These are phyloP conservation scores for Cenchrus fungigraminus DNA, from an alignment of 176 grass and related monocot genomes.

Conservation along the genomic window DNA sequence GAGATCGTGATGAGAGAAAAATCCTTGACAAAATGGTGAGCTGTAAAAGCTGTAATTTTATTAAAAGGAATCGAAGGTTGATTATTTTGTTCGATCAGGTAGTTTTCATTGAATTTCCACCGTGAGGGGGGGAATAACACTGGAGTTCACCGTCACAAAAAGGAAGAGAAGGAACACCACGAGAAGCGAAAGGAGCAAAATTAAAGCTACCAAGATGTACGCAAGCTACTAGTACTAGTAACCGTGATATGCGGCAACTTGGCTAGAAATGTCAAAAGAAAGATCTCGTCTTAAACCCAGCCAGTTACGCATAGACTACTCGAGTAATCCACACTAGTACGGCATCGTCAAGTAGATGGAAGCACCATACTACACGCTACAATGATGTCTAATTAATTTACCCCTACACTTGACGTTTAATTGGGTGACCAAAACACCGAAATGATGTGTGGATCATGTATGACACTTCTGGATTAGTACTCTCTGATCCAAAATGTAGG, in stretches of 20 bases:
- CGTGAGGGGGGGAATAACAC: not conserved
- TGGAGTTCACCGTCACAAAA: not conserved
- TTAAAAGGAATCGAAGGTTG: not conserved
- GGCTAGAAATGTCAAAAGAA: not conserved
- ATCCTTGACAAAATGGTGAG: not conserved
- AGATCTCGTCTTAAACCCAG: not conserved
- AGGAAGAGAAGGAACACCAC: not conserved
- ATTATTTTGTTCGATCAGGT: not conserved
- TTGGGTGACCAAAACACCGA: too few species aligned
- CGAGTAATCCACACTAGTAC: not conserved
- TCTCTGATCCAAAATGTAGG: too few species aligned
- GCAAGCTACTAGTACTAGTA: not conserved
- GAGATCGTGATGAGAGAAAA: not conserved
- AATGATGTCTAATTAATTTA: not conserved
- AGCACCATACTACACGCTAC: not conserved
- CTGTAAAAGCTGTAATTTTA: not conserved
- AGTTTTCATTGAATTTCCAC: not conserved
- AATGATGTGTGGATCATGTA: too few species aligned
- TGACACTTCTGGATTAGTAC: too few species aligned
- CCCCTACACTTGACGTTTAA: too few species aligned
- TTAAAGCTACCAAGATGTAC: not conserved
- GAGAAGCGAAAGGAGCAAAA: not conserved
- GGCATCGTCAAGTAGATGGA: not conserved
- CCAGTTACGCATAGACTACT: not conserved
- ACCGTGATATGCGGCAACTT: slow-evolving; percentile 19